phyloP scores from a whole-genome alignment of 192 early-diverging fungal species.

The Geosiphon pyriformis region DNA sequence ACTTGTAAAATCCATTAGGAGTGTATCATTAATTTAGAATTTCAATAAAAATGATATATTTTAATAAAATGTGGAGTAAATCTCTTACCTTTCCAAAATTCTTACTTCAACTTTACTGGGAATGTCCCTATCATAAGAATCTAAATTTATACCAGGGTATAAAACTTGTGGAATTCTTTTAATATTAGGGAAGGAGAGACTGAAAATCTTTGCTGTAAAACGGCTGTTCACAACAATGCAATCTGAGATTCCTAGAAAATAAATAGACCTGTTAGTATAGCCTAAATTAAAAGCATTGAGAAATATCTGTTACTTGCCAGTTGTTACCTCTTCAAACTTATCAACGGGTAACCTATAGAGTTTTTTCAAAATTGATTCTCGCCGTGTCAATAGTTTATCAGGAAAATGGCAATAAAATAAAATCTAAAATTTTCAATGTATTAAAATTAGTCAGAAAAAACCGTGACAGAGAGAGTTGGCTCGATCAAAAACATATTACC shows the following conservation, averaged over 20 bases:
- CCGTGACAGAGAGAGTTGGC: no score
- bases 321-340: conserved; percentile 78
- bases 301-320: conserved; percentile 45
- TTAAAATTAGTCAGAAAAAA: no score
- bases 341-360: conserved; percentile 83
- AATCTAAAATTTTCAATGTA: conserved; percentile 45
- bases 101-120: conserved; percentile 52
- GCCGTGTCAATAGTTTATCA: conserved; percentile 73
- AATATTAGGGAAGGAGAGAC: conserved; percentile 64
- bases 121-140: conserved; percentile 60
- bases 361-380: conserved; percentile 53
- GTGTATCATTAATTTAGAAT: no score
- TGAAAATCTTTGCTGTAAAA: conserved; percentile 76
- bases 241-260: conserved; percentile 69
- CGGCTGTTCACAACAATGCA: conserved; percentile 88
- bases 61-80: no score
- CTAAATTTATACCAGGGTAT: conserved; percentile 78
- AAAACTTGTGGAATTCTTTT: conserved; percentile 61
- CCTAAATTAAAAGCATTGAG: neutral
- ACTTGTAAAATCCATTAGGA: conserved; percentile 9
- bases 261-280: neutral
- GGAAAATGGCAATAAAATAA: conserved; percentile 98
- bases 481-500: conserved; percentile 31
- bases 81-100: conserved; percentile 39
- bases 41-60: no score